phyloP scores from a whole-genome alignment of 805 yeast species.

The Starmerella davenportii region DNA sequence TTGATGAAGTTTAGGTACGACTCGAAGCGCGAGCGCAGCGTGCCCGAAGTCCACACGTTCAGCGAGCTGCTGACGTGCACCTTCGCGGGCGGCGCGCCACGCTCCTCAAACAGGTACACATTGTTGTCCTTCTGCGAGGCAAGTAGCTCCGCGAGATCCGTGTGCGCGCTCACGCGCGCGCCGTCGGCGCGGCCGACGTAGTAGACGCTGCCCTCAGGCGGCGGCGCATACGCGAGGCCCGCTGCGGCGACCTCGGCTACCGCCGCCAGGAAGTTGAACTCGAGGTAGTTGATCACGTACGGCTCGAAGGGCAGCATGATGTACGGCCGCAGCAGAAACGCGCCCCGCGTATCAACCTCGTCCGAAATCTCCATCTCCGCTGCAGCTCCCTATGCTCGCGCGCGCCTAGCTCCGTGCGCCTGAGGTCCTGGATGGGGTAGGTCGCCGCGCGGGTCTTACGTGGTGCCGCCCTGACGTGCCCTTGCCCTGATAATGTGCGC shows the following conservation, averaged over 20 bases:
- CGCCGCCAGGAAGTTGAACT: background rate
- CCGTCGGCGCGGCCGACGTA: background rate
- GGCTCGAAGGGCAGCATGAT: no score
- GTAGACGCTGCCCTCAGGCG: background rate
- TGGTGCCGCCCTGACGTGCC: no score
- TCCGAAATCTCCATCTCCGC: no score
- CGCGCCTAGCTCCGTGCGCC: no score
- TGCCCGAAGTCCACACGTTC: background rate
- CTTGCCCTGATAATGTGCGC: no score
- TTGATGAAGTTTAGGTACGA: background rate
- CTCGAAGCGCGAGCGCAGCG: background rate
- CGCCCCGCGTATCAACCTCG: no score
- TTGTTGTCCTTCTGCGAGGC: background rate
- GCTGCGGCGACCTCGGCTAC: background rate
- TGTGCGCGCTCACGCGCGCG: background rate
- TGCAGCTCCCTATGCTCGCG: no score
- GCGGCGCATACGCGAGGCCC: background rate
- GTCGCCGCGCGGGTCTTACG: no score
- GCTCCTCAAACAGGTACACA: background rate
- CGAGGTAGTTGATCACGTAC: background rate
- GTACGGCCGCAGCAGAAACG: no score
- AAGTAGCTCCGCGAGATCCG: background rate
- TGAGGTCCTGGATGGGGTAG: no score
- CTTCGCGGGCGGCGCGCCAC: background rate
- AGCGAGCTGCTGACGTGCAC: background rate